These are phyloP conservation scores for Petunia secreta DNA, from an alignment of 257 asterid genomes.

Conservation along the genomic window DNA sequence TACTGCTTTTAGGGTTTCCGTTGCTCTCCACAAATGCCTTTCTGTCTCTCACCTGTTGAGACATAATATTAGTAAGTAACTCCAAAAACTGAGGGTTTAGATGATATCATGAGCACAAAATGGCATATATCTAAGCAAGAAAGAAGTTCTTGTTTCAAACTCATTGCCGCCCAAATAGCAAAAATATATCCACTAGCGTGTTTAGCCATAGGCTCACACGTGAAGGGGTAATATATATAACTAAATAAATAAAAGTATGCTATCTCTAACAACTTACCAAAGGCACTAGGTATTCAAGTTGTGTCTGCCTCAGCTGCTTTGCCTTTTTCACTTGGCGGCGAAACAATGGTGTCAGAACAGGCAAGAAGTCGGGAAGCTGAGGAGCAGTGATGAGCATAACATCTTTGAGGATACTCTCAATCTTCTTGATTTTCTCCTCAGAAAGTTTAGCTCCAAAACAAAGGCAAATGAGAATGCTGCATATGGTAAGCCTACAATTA, in stretches of 20 bases:
- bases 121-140: background rate
- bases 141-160: background rate
- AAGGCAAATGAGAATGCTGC: slow-evolving; percentile 80
- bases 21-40: slow-evolving; percentile 66
- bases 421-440: slow-evolving; percentile 50
- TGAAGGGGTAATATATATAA: too few relatives aligned
- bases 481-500: slow-evolving; percentile 74
- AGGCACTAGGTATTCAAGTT: slow-evolving; percentile 73
- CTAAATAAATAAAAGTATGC: too few relatives aligned
- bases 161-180: background rate
- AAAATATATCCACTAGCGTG: background rate
- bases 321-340: slow-evolving; percentile 68
- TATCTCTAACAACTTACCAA: slow-evolving; percentile 28
- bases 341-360: slow-evolving; percentile 69
- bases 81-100: too few relatives aligned
- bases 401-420: slow-evolving; percentile 72
- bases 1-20: slow-evolving; percentile 35
- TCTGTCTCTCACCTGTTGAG: slow-evolving; percentile 46
- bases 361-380: slow-evolving; percentile 90
- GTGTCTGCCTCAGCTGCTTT: slow-evolving; percentile 62
- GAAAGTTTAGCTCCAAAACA: slow-evolving; percentile 85
- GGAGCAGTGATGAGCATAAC: slow-evolving; percentile 87
- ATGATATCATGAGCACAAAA: background rate
- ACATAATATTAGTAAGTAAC: background rate
- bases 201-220: background rate